phyloP scores from a whole-genome alignment of 1,139 yeast species.

The Trichomonascaceae sp. region DNA sequence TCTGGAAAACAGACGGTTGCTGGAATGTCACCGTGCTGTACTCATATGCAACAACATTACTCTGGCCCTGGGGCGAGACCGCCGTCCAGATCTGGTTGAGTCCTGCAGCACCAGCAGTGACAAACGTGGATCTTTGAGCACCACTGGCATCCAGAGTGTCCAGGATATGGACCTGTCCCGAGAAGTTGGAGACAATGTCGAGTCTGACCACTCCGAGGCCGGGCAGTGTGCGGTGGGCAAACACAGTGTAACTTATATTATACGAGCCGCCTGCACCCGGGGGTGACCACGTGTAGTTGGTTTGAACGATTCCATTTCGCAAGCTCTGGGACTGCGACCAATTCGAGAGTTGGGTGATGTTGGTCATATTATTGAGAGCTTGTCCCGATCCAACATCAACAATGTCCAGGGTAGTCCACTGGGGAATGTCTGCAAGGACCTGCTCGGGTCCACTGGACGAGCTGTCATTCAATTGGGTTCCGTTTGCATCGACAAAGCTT shows the following conservation, averaged over 20 bases:
- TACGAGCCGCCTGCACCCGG: not conserved
- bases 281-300: not conserved
- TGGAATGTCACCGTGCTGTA: not conserved
- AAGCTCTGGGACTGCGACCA: not conserved
- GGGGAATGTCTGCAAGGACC: not conserved
- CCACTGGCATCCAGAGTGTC: not conserved
- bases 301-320: not conserved
- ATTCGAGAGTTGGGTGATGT: not conserved
- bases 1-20: too few species aligned
- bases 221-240: not conserved
- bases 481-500: not conserved
- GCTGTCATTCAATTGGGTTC: not conserved
- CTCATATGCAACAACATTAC: not conserved
- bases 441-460: not conserved
- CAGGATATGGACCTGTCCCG: not conserved
- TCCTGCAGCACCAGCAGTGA: not conserved
- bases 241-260: not conserved
- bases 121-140: not conserved
- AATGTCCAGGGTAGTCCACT: not conserved
- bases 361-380: not conserved
- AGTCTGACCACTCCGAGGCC: not conserved
- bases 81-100: not conserved
- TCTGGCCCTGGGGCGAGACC: not conserved
- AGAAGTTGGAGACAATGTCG: not conserved
- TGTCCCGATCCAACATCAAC: not conserved